Evolutionary conservation across 805 yeast genomes (phyloP), one percentile per base, ranked within the genome.

Genomic region (Monosporozyma servazzii): DNA sequence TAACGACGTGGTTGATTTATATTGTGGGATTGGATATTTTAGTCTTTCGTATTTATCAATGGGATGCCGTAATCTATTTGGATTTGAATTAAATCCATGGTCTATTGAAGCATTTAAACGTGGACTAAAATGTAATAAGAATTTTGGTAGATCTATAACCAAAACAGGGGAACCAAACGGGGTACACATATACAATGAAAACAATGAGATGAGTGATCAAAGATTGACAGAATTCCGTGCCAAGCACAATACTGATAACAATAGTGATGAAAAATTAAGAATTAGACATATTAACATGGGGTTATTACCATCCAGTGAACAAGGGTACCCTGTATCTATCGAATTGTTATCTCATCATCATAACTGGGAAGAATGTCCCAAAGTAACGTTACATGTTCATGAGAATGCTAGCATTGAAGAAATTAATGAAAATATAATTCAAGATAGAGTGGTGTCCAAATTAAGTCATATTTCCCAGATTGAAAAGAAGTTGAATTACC

Each of bases 51-150:
- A 88, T 60, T 69, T 85, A 45, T 71, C 70, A 47, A 69, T 73
- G 29, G 75, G 75, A 0, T 87, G 88, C 1, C 59, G 67, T 7
- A 63, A 68, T 17, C 67, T 86, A 1, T 75, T 81, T 47, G 82
- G 95, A 60, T 88, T 95, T 88, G 96, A 88, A 54, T 65, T 88
- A 44, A 88, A 88, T 58, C 86, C 88, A 2, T 87, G 93, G 93
- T 84, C 91, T 45, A 75, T 84, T 3, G 80, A 82, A 56, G 96
- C 95, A 0, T 70, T 88, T 39, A 58, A 67, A 2, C 70, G 80
- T 42, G 89, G 89, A 1, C 74, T 83, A 4, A 40, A 51, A 2
- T 62, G 57, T 2, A 84, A 81, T 55, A 53, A 53, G 2, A n/a
- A 43, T 25, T 74, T 73, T 52, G 30, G 39, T 21, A 41, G 29